Evolutionary conservation across 306 rosid genomes (phyloP).

Genomic region (Oemleria cerasiformis): DNA sequence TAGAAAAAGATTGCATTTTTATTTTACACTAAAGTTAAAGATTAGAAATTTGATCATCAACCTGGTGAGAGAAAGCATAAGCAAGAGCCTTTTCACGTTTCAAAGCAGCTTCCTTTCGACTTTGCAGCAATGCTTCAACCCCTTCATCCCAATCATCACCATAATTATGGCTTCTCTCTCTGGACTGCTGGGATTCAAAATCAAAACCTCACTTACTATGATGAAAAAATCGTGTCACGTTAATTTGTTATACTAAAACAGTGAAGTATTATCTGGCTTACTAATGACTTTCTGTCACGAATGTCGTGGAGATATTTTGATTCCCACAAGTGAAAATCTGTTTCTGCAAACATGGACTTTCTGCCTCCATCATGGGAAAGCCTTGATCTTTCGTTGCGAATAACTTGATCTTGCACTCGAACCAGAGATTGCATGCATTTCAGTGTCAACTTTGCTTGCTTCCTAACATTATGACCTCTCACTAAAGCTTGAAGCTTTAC

Average conservation of each 20-base stretch:
- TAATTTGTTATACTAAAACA: background rate
- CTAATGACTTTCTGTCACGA: constrained; percentile 22
- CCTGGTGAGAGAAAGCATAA: constrained; percentile 40
- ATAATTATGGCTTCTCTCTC: constrained; percentile 11
- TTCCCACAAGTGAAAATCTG: constrained; percentile 19
- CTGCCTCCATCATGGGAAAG: constrained; percentile 31
- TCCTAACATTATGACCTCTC: constrained; percentile 33
- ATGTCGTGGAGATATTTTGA: constrained; percentile 22
- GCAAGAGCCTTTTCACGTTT: constrained; percentile 43
- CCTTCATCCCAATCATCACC: constrained; percentile 21
- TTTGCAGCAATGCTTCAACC: constrained; percentile 18
- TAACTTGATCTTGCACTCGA: constrained; percentile 32
- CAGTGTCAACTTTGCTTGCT: constrained; percentile 30
- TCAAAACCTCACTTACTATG: background rate
- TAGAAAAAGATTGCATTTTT: background rate
- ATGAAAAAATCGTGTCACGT: background rate
- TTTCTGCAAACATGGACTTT: constrained; percentile 28
- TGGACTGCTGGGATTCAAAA: constrained; percentile 20
- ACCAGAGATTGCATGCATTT: constrained; percentile 37
- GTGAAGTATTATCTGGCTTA: constrained; percentile 15
- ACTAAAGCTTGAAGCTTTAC: constrained; percentile 39
- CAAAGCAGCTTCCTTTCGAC: constrained; percentile 27
- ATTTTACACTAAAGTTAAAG: background rate
- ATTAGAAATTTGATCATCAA: background rate
- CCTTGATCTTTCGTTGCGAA: constrained; percentile 29